These are phyloP conservation scores for Citrullus amarus DNA, from an alignment of 306 rosid species.

Conservation along the genomic window DNA sequence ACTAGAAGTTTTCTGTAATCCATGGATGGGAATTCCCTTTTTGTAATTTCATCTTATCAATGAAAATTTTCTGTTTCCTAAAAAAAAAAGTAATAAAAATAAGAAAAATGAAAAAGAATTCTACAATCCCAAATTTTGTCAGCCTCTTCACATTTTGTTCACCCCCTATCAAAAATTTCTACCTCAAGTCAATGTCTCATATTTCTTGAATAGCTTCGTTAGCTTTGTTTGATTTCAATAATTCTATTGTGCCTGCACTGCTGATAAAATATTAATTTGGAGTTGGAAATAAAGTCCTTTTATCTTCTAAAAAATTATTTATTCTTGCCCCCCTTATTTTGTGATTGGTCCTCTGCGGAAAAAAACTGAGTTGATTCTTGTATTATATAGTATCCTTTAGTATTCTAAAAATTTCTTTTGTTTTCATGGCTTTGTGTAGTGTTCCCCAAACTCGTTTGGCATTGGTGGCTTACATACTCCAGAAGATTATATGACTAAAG, in stretches of 20 bases:
- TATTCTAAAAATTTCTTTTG: background rate
- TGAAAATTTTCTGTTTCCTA: too few relatives aligned
- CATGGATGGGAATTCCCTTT: too few relatives aligned
- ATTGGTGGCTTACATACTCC: slow-evolving; percentile 3
- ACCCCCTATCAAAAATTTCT: background rate
- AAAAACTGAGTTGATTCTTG: background rate
- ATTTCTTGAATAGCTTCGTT: background rate
- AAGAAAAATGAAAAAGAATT: too few relatives aligned
- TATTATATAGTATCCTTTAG: background rate
- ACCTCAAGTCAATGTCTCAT: background rate
- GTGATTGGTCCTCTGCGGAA: background rate
- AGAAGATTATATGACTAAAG: slow-evolving; percentile 14
- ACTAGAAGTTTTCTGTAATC: too few relatives aligned
- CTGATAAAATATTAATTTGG: background rate
- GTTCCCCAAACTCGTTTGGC: slow-evolving; percentile 5
- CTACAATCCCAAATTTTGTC: background rate
- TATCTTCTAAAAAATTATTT: too few relatives aligned
- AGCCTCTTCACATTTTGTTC: background rate
- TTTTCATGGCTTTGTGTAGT: slow-evolving; percentile 18
- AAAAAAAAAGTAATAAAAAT: too few relatives aligned
- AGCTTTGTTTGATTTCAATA: background rate
- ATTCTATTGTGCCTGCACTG: background rate
- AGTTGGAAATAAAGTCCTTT: too few relatives aligned
- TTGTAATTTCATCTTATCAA: too few relatives aligned
- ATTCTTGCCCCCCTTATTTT: background rate